Evolutionary conservation across 805 yeast species (phyloP).

Genomic region (Nakazawaea ambrosiae): DNA sequence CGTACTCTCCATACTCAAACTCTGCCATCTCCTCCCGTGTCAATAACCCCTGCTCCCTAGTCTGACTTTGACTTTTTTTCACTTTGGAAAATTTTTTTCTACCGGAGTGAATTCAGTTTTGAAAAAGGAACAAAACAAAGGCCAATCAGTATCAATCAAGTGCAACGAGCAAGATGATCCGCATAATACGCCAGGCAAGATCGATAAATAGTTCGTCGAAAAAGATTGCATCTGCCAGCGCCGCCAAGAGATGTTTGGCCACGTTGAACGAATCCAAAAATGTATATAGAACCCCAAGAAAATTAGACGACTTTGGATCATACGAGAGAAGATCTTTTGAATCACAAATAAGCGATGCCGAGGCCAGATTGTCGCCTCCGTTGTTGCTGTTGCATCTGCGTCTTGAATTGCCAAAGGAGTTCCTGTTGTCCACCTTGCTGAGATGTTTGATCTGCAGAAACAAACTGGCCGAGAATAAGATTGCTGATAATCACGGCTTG

Average conservation of each 20-base stretch:
- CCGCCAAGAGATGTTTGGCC: not conserved
- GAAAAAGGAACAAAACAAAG: too few relatives aligned
- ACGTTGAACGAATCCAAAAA: not conserved
- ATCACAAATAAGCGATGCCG: conserved; percentile 36
- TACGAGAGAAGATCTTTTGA: conserved; percentile 22
- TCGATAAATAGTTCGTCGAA: too few relatives aligned
- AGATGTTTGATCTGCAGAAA: conserved; percentile 56
- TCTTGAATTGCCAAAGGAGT: conserved; percentile 52
- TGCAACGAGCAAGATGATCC: too few relatives aligned
- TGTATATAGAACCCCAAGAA: conserved; percentile 13
- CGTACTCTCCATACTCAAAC: too few relatives aligned
- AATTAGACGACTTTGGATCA: conserved; percentile 24
- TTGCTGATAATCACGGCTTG: conserved; percentile 71
- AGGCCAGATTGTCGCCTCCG: conserved; percentile 58
- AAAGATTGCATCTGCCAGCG: too few relatives aligned
- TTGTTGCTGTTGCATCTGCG: conserved; percentile 75
- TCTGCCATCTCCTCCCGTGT: too few relatives aligned
- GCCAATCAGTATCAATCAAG: too few relatives aligned
- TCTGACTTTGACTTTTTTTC: too few relatives aligned
- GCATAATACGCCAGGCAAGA: too few relatives aligned
- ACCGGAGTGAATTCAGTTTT: too few relatives aligned
- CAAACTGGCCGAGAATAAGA: conserved; percentile 27
- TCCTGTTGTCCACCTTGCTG: conserved; percentile 62
- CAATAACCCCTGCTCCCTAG: too few relatives aligned
- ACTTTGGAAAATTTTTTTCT: too few relatives aligned